Evolutionary conservation across 192 early-diverging fungal genomes (phyloP).

Genomic region (Coemansia sp.): DNA sequence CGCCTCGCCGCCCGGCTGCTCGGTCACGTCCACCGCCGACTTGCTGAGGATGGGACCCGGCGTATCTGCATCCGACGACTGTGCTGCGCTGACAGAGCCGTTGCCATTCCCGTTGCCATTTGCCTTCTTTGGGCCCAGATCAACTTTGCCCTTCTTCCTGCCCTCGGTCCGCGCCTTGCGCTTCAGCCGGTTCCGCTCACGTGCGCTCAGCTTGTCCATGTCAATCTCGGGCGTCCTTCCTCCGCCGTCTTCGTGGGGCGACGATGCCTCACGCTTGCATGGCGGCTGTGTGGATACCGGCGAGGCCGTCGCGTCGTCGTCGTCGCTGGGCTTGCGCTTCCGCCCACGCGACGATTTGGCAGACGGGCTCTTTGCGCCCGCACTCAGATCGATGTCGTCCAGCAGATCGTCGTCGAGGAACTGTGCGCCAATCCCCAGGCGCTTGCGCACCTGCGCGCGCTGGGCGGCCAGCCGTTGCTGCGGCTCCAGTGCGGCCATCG

Average conservation of each 20-base stretch:
- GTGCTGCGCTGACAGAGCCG: neutral
- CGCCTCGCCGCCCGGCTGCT: slow-evolving; percentile 57
- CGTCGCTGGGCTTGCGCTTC: slow-evolving; percentile 29
- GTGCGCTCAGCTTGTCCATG: slow-evolving; percentile 81
- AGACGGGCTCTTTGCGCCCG: slow-evolving; percentile 9
- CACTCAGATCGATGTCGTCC: slow-evolving; percentile 75
- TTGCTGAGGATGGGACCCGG: slow-evolving; percentile 1
- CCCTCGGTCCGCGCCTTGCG: slow-evolving; percentile 80
- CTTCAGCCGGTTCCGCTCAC: slow-evolving; percentile 87
- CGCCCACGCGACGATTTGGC: neutral
- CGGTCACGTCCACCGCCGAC: slow-evolving; percentile 32
- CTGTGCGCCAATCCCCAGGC: slow-evolving; percentile 83
- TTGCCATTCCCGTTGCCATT: neutral
- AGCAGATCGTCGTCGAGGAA: slow-evolving; percentile 90
- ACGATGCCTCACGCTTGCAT: slow-evolving; percentile 17
- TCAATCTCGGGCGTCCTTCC: slow-evolving; percentile 39
- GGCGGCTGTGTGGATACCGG: neutral
- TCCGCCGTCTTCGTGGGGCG: slow-evolving; percentile 2
- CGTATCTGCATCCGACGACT: neutral
- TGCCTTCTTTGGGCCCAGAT: slow-evolving; percentile 18
- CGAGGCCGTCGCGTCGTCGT: slow-evolving; percentile 5
- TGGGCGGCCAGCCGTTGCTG: slow-evolving; percentile 80
- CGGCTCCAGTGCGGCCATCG: slow-evolving; percentile 70
- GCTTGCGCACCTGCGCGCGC: slow-evolving; percentile 76
- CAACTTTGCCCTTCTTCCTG: slow-evolving; percentile 60